These are phyloP conservation scores for Nissolia schottii DNA, from an alignment of 306 rosid species.

Conservation along the genomic window DNA sequence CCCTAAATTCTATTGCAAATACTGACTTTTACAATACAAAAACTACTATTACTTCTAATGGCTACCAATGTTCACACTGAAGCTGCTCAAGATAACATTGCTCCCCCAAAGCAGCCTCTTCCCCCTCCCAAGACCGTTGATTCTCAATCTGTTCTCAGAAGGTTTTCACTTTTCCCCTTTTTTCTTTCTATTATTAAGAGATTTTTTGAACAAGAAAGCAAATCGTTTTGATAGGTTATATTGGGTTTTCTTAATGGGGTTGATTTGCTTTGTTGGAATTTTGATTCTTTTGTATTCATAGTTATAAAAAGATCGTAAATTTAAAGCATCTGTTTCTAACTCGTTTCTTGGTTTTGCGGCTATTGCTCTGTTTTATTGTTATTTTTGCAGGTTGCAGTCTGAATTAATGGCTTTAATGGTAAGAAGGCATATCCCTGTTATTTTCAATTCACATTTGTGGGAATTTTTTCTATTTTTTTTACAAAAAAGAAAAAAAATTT, in stretches of 20 bases:
- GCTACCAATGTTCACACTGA: slow-evolving; percentile 51
- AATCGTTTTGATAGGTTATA: not conserved
- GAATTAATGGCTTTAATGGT: slow-evolving; percentile 98
- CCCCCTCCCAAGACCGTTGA: slow-evolving; percentile 56
- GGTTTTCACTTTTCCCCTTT: slow-evolving; percentile 30
- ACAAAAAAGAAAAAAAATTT: too few relatives aligned
- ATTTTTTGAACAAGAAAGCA: not conserved
- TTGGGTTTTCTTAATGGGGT: not conserved
- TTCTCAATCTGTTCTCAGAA: slow-evolving; percentile 80
- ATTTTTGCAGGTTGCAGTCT: slow-evolving; percentile 71
- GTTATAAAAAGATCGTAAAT: not conserved
- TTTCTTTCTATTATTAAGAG: not conserved
- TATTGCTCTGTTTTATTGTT: not conserved
- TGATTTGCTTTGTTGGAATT: not conserved
- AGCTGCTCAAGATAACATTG: slow-evolving; percentile 36
- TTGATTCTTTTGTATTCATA: not conserved
- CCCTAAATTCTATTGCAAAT: not conserved
- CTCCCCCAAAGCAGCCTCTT: slow-evolving; percentile 43
- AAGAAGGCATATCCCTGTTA: slow-evolving; percentile 8
- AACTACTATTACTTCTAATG: slow-evolving; percentile 36
- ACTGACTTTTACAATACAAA: not conserved
- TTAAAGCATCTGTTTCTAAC: slow-evolving; percentile 16
- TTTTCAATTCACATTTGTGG: not conserved
- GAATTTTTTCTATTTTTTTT: not conserved
- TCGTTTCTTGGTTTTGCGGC: not conserved